Evolutionary conservation across 768 basidiomycete genomes (phyloP).

Genomic region (Tricholoma furcatifolium): DNA sequence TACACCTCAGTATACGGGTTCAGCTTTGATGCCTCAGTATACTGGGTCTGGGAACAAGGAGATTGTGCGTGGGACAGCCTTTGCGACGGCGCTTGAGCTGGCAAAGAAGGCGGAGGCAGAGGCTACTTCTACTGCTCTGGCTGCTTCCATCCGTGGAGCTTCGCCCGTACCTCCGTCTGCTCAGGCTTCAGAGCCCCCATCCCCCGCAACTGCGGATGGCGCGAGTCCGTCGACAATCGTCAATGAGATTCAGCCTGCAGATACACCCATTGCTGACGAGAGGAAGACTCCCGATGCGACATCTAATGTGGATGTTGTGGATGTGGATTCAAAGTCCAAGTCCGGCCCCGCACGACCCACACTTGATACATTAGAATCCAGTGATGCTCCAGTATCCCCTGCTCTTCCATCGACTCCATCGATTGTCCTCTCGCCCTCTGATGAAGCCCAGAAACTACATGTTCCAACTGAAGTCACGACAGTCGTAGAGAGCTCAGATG

Average conservation of each 20-base stretch:
- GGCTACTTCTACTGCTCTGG: slow-evolving; percentile 13
- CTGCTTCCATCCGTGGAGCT: slow-evolving; percentile 17
- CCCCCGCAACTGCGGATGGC: neutral
- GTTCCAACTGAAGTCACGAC: neutral
- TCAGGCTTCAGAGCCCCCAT: neutral
- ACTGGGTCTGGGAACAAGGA: slow-evolving; percentile 15
- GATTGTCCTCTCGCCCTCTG: slow-evolving; percentile 11
- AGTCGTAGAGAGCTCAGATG: too few relatives aligned
- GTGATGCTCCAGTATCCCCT: neutral
- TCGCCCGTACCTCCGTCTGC: slow-evolving; percentile 18
- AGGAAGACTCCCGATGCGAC: neutral
- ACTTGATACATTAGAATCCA: too few relatives aligned
- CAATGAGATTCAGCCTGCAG: too few relatives aligned
- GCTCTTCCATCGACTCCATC: slow-evolving; percentile 3
- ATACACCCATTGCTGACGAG: neutral
- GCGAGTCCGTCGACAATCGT: neutral
- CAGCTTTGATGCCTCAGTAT: slow-evolving; percentile 11
- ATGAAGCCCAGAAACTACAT: neutral
- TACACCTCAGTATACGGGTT: slow-evolving; percentile 8
- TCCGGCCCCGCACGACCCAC: too few relatives aligned
- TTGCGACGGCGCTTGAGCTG: slow-evolving; percentile 39
- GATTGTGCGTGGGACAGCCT: slow-evolving; percentile 30
- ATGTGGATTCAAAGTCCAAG: too few relatives aligned
- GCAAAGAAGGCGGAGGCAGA: slow-evolving; percentile 41
- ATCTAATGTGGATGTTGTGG: neutral